Percentiles rank a stretch among this genome's conserved stretches.
Conservation (phyloP, 768 basidiomycete genomes). For the Fomitopsis serialis region DNA sequence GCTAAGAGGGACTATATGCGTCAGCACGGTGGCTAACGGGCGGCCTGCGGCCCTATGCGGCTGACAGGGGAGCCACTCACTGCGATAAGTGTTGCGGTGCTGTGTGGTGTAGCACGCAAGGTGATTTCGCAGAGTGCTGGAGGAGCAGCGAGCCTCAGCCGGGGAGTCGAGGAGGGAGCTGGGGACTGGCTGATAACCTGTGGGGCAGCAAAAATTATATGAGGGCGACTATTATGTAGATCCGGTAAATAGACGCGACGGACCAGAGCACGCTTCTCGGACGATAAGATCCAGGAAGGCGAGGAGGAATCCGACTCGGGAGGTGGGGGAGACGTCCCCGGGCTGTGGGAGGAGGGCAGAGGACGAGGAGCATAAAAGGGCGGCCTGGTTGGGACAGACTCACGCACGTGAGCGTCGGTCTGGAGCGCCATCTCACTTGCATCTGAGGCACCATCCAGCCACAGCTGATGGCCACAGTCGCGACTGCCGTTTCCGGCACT, state of each 20-base stretch:
- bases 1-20: neutral
- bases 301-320: no score
- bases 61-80: neutral
- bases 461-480: no score
- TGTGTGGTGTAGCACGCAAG: neutral
- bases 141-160: neutral
- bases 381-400: neutral
- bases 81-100: neutral
- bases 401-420: neutral
- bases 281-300: neutral
- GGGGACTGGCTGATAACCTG: neutral
- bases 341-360: neutral
- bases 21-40: neutral
- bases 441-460: no score
- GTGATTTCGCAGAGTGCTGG: neutral
- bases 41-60: neutral
- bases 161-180: neutral
- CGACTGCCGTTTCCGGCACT: no score
- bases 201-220: neutral
- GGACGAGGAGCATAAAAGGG: neutral
- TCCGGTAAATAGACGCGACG: neutral
- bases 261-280: neutral
- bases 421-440: neutral
- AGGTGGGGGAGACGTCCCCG: neutral
- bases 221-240: neutral